phyloP scores from a whole-genome alignment of 1,284 basidiomycete species.

The Neotropicomus parvogracilis region DNA sequence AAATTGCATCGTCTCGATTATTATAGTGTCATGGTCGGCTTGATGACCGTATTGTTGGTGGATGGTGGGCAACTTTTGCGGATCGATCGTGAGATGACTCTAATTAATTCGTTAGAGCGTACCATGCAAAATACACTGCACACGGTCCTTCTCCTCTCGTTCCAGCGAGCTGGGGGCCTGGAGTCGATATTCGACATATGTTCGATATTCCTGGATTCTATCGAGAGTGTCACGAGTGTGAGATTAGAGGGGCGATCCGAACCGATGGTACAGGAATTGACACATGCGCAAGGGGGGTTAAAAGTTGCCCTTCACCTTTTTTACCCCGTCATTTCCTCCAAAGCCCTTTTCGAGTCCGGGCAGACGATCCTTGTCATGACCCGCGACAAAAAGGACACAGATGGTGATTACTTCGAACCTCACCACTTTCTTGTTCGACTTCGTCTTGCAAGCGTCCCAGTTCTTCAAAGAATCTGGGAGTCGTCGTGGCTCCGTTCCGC shows the following conservation, averaged over 20 bases:
- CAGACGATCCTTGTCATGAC: conserved; percentile 75
- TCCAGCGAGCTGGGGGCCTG: conserved; percentile 73
- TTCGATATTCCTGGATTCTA: conserved; percentile 52
- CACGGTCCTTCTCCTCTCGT: conserved; percentile 75
- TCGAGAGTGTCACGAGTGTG: conserved; percentile 50
- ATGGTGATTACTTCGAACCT: conserved; percentile 77
- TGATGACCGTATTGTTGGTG: conserved; percentile 72
- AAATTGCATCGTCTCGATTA: conserved; percentile 56
- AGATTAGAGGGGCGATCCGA: conserved; percentile 56
- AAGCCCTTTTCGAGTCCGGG: conserved; percentile 79
- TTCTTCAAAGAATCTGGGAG: conserved; percentile 75
- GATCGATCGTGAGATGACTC: not conserved
- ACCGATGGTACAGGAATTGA: conserved; percentile 56
- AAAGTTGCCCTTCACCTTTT: conserved; percentile 82
- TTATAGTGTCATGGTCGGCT: conserved; percentile 74
- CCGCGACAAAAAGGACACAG: conserved; percentile 75
- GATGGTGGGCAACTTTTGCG: conserved; percentile 61
- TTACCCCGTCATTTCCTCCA: conserved; percentile 73
- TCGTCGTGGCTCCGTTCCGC: conserved; percentile 78
- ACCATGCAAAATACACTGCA: conserved; percentile 73
- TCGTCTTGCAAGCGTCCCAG: conserved; percentile 68
- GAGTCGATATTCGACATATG: conserved; percentile 65
- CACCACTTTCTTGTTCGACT: conserved; percentile 83
- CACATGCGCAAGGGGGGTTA: conserved; percentile 76
- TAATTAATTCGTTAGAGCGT: conserved; percentile 52